Evolutionary conservation across 2,329 filamentous ascomycete genomes (phyloP), one percentile per base, ranked within the genome.

Genomic region (Claviceps pazoutovae): DNA sequence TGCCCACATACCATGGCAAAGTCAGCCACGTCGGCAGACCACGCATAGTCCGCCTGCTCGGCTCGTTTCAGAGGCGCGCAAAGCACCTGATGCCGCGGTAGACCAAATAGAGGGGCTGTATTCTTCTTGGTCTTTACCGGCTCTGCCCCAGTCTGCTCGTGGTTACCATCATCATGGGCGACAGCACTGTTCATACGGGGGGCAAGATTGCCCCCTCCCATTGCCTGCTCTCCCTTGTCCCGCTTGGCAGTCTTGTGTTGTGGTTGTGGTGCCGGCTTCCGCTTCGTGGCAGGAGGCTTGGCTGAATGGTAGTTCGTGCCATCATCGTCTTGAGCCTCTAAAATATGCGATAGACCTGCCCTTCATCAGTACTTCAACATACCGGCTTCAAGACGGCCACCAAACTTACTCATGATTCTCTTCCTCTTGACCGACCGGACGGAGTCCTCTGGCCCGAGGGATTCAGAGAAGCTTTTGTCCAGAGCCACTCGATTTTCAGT

Each of bases 21-120:
- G 14, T 46, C 50, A 1, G 61, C 60, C 8, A 50, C 23, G 4
- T 58, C 58, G 16, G 61, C 60, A 1, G 59, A 58, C 60, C 56
- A 62, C 21, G 61, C 57, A 45, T 60, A 63, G 13, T 56, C 52
- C 2, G 51, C 53, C 2, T 42, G 36, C 2, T 55, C 48, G 5
- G 50, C 45, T 21, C 55, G 54, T 7, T 43, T 38, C 5, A 53
- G 52, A 1, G 57, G 48, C 2, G 50, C 37, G 3, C 48, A 11
- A 3, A 61, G 50, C 6, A 44, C 52, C 1, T 56, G 55, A 16
- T 55, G 42, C n/a, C 56, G 54, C 3, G 49, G 51, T 13, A 61
- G 53, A n/a, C 59, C 59, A n/a, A 61, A 61, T 2, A 60, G 52
- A 0, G 52, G 55, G 3, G 56, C 56, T n/a, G 38, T 46, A 17